Conservation (phyloP, 805 yeast genomes). For the Pichia insulana region DNA sequence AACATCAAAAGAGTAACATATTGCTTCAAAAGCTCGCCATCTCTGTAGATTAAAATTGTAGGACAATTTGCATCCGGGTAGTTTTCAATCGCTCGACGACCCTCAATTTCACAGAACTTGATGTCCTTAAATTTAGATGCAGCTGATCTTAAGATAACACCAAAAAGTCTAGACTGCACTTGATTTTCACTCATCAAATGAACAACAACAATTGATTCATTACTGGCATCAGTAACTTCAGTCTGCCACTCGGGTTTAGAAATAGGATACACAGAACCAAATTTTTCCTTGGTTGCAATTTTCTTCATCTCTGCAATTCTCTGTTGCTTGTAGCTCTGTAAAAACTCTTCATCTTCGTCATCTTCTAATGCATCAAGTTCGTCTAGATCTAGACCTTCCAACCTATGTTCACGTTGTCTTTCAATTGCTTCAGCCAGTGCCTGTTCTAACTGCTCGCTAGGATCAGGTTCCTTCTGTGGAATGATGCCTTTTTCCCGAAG, state of each 20-base stretch:
- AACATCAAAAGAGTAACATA: constrained; percentile 68
- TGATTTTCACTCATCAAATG: constrained; percentile 66
- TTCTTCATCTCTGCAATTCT: constrained; percentile 67
- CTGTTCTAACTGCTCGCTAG: constrained; percentile 78
- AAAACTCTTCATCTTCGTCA: constrained; percentile 87
- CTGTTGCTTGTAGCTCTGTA: constrained; percentile 66
- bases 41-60: constrained; percentile 72
- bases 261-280: constrained; percentile 70
- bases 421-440: constrained; percentile 77
- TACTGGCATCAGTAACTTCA: constrained; percentile 79
- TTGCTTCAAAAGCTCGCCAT: constrained; percentile 74
- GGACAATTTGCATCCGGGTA: constrained; percentile 91
- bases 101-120: constrained; percentile 90
- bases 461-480: constrained; percentile 86
- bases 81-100: constrained; percentile 80
- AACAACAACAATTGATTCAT: constrained; percentile 56
- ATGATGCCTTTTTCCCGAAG: constrained; percentile 83
- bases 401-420: constrained; percentile 72
- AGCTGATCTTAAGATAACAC: constrained; percentile 43
- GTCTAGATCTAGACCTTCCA: constrained; percentile 67
- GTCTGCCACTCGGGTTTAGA: constrained; percentile 80
- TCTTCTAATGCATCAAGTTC: constrained; percentile 86
- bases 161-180: constrained; percentile 65
- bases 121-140: constrained; percentile 71
- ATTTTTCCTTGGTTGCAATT: constrained; percentile 46